Base-by-base conservation (phyloP, 305 asterid genomes). In the Rubia peregrina region DNA sequence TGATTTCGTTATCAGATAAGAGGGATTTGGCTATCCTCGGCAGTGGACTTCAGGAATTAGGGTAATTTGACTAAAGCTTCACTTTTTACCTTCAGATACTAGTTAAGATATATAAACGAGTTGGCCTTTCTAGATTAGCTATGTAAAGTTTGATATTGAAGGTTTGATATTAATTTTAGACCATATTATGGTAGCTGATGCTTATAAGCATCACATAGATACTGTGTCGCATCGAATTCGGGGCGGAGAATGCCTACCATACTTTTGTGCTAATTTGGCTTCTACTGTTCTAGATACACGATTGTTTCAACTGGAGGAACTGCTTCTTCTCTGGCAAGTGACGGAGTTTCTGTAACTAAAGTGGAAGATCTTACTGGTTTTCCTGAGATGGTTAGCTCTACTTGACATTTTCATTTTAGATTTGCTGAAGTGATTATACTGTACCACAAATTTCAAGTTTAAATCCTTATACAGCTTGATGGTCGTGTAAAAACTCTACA, bases 271-370 rank as follows among this genome's bases (percentile, higher is more conserved):
- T 67, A 14, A 36, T 24, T 44, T 64, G 7, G 61, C 26, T 40
- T 78, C 70, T 72, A 40, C 22, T 73, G 44, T 64, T 70, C 43
- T 69, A 93, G 98, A 68, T 90, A 82, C 83, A 89, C 89, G 67
- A 91, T 93, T 82, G 91, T 93, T 78, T 93, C 98, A 67, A 91
- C 97, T 7, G 98, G 98, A 82, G 97, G 98, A 74, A 93, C 98
- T 43, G 90, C 97, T 55, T 84, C 90, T 30, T 77, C 98, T 72
- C 75, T 93, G 79, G 96, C 87, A 81, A 71, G 71, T 67, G 78
- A 81, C 69, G 96, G 98, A 49, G 88, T 93, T 64, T 66, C 89
- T 48, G 98, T 91, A 64, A 89, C 96, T 73, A 90, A 90, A 86
- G 98, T 93, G 67, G 97, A 93, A 83, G 96, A 90, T 78, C 91